phyloP scores from a whole-genome alignment of 2,329 filamentous ascomycete species.

The Apiospora kogelbergensis region DNA sequence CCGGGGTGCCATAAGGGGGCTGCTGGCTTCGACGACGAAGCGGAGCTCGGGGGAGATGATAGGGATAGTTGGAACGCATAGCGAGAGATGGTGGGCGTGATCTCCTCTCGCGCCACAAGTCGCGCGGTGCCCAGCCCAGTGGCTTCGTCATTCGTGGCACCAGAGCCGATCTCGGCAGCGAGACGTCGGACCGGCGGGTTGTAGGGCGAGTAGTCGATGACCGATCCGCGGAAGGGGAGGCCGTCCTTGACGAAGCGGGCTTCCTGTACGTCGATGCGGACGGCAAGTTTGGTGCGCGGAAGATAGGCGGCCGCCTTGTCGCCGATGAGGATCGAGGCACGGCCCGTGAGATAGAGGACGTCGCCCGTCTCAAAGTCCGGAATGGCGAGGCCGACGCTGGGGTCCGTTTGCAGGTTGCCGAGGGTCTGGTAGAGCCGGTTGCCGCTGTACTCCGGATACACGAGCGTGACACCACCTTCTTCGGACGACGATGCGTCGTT shows the following conservation, averaged over 20 bases:
- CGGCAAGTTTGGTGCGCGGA: constrained; percentile 69
- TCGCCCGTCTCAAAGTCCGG: constrained; percentile 73
- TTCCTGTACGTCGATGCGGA: constrained; percentile 63
- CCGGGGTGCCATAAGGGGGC: constrained; percentile 58
- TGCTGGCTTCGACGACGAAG: neutral
- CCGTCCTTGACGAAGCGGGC: constrained; percentile 63
- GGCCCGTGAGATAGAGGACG: constrained; percentile 73
- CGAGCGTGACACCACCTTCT: constrained; percentile 47
- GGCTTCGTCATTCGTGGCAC: neutral
- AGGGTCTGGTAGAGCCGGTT: constrained; percentile 83
- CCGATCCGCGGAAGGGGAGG: constrained; percentile 65
- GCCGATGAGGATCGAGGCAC: constrained; percentile 64
- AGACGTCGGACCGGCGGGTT: constrained; percentile 73
- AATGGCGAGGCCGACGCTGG: constrained; percentile 67
- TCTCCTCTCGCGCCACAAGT: constrained; percentile 54
- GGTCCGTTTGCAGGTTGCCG: constrained; percentile 70
- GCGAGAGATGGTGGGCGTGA: constrained; percentile 68
- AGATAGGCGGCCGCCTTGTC: constrained; percentile 61
- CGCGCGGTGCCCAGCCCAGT: constrained; percentile 43
- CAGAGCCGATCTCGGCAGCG: constrained; percentile 49
- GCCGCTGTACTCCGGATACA: constrained; percentile 83
- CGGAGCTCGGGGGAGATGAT: neutral
- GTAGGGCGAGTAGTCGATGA: constrained; percentile 68
- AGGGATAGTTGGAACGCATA: constrained; percentile 51
- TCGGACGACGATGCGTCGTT: constrained; percentile 39